Base-by-base conservation (phyloP, 257 asterid genomes). In the Parsonsia alboflavescens region DNA sequence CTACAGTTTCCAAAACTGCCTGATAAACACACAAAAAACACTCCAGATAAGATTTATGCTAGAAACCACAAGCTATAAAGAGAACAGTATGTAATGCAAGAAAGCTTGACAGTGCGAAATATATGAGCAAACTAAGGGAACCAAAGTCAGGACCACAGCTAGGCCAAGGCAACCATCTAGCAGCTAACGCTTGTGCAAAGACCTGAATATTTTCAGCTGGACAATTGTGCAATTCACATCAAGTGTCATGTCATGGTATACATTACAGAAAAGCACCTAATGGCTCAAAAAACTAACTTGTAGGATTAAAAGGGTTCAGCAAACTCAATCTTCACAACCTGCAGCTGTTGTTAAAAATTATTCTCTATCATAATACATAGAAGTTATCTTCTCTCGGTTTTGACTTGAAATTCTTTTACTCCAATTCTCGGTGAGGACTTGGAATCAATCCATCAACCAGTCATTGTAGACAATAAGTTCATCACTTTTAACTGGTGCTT, bases 1-100 rank as follows among this genome's bases (percentile, higher is more conserved):
- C 98, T 67, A 95, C 99, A 70, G 99, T 95, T 87, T 95, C 99
- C 91, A 95, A 78, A 66, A 89, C 96, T 70, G 97, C 99, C 99
- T 90, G 93, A 80, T 71, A 54, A 73, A 52, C 68, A 77, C 54
- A 33, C 39, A 33, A 33, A 33, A 33, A 33, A 33, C 39, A 33
- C 39, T 33, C 39, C 39, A 33, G 39, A 5, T 59, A 45, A 26
- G 17, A 64, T 54, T 17, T 52, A 62, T 33, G 26, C 58, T 39
- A 62, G 24, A 71, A 63, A 49, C 15, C 68, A 44, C 46, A 9
- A 56, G 21, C n/a, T 21, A 36, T 30, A 30, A 39, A 77, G 41
- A 71, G n/a, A 59, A 57, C 30, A 24, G 33, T 16, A 49, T 10
- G 45, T 22, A 73, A 24, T 41, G 53, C 70, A 77, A 30, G 30